These are phyloP conservation scores for Beta vulgaris DNA, from an alignment of 148 eudicot species.

Conservation along the genomic window DNA sequence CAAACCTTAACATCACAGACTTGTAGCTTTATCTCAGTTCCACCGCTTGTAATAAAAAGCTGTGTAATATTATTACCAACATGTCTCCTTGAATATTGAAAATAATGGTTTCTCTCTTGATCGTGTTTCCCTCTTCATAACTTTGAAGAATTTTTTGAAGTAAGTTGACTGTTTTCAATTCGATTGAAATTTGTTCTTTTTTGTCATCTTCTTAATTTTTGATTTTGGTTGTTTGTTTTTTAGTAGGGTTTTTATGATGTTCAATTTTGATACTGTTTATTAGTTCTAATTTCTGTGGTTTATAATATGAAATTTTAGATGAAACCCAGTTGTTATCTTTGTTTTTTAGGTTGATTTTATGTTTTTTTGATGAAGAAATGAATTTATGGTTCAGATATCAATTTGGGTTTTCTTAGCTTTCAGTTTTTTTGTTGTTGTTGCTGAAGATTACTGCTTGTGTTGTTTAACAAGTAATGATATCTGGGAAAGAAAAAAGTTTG, in stretches of 20 bases:
- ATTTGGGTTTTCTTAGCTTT: no score
- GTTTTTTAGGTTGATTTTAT: neutral
- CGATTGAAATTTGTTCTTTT: neutral
- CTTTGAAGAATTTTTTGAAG: neutral
- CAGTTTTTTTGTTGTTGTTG: no score
- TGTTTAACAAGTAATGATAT: no score
- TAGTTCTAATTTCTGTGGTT: no score
- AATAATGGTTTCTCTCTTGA: conserved; percentile 9
- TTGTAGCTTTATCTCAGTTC: neutral
- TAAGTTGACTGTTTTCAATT: conserved; percentile 2
- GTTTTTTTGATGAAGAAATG: neutral
- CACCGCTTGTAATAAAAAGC: conserved; percentile 12
- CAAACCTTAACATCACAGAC: conserved; percentile 1
- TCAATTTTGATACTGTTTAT: neutral
- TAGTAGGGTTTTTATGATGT: neutral
- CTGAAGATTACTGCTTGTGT: neutral
- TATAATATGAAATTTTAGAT: no score
- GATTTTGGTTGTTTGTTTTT: neutral
- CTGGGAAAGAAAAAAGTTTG: no score
- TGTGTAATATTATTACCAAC: no score
- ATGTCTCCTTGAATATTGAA: no score
- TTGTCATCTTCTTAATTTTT: neutral
- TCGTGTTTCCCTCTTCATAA: conserved; percentile 1
- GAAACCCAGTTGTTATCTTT: neutral
- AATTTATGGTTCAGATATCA: neutral